Evolutionary conservation across 495 filamentous ascomycete species (phyloP), one percentile per base, ranked within the genome.

Genomic region (Penicillium steckii): DNA sequence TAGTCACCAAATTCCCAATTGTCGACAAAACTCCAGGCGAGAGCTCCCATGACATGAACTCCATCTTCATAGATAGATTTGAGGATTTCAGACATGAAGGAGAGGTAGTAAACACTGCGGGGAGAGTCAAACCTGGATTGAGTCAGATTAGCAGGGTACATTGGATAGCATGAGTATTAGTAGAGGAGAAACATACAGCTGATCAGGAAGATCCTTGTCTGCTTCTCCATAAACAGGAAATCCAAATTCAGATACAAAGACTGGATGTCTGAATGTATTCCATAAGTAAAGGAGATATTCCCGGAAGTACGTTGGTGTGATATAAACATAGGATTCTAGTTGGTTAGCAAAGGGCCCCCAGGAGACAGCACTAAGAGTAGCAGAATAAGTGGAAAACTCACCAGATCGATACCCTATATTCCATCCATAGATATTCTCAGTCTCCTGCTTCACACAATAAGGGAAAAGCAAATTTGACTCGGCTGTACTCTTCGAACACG

Each of bases 1-100:
- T 69, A 74, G 45, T 66, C 61, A 10, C 75, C 74, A 59, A 77
- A 78, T 41, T 77, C 74, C 67, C 70, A 73, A 44, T 78, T 77
- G 55, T 77, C 72, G 8, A 64, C 56, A 22, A 71, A 71, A 24
- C 69, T 72, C 74, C 74, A 79, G 9, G 70, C 73, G 24, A 79
- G 52, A 1, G 73, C 72, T 0, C 74, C 75, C 21, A 76, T 67
- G 0, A 77, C 68, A 55, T 76, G 53, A 1, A 77, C 69, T 1
- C 72, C 72, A 49, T 79, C 75, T 46, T 76, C 64, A 30, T 67
- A 62, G 29, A 77, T 76, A 0, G 66, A 57, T 25, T 73, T 77
- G 29, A 79, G 59, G 10, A 71, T 66, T 35, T 76, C 76, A 2
- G 62, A 66, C 59, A 79, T 63, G 49, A 70, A 76, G 1, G 61